Evolutionary conservation across 495 filamentous ascomycete species (phyloP).

Genomic region (Darksidea phi): DNA sequence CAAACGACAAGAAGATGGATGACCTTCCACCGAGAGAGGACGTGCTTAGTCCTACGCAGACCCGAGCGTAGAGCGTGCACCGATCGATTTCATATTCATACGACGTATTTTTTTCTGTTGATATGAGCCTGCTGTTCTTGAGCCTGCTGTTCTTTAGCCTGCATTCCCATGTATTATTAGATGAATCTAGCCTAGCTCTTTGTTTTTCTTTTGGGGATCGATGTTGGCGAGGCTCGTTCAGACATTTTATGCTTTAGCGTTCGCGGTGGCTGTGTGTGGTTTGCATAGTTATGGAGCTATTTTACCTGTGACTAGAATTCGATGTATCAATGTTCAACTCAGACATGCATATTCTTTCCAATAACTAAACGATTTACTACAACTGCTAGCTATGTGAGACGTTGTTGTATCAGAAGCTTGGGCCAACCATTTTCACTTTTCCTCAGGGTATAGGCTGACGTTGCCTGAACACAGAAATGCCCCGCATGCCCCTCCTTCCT

Average conservation of each 20-base stretch:
- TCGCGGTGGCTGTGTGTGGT: not conserved
- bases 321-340: not conserved
- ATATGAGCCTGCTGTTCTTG: not conserved
- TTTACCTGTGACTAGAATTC: not conserved
- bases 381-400: too few relatives aligned
- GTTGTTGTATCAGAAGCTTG: not conserved
- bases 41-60: conserved; percentile 20
- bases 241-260: not conserved
- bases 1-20: conserved; percentile 1
- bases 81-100: not conserved
- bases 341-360: not conserved
- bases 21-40: conserved; percentile 1
- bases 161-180: not conserved
- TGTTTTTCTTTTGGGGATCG: not conserved
- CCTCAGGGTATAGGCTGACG: not conserved
- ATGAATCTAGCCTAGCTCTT: not conserved
- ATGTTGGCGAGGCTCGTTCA: not conserved
- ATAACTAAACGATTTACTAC: not conserved
- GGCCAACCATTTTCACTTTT: not conserved
- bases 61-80: not conserved
- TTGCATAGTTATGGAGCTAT: not conserved
- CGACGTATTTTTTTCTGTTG: not conserved
- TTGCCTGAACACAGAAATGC: not conserved
- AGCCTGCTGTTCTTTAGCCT: not conserved
- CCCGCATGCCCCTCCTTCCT: not conserved